Conservation (phyloP, 2,329 filamentous ascomycete species). For the Aureobasidium sp. region DNA sequence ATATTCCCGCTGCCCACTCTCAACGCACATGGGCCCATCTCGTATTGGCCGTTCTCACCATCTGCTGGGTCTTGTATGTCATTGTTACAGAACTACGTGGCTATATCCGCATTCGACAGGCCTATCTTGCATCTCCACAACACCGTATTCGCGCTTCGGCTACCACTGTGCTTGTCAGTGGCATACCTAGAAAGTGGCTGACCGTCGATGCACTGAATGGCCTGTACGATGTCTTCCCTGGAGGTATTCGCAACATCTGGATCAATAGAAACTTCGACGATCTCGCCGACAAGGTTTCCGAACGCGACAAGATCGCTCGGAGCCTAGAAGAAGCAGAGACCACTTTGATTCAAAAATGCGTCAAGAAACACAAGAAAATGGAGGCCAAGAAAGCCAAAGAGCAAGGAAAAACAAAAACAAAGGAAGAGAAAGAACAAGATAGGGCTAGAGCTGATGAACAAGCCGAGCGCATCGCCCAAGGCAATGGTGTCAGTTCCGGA, state of each 20-base stretch:
- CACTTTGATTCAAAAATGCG: constrained; percentile 64
- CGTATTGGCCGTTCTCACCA: constrained; percentile 66
- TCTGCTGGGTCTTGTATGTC: constrained; percentile 78
- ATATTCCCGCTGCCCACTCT: constrained; percentile 61
- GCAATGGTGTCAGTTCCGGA: constrained; percentile 26
- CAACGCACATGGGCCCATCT: constrained; percentile 78
- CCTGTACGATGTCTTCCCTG: constrained; percentile 92
- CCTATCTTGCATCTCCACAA: constrained; percentile 88
- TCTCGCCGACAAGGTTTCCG: constrained; percentile 74
- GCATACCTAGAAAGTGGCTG: constrained; percentile 87
- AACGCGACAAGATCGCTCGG: constrained; percentile 63
- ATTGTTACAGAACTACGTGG: constrained; percentile 79
- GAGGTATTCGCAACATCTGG: constrained; percentile 93
- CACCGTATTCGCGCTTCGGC: constrained; percentile 89
- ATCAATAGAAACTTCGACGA: constrained; percentile 84
- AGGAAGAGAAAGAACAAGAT: constrained; percentile 45
- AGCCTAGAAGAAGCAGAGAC: constrained; percentile 77
- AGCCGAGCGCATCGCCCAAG: constrained; percentile 26
- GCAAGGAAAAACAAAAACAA: constrained; percentile 43
- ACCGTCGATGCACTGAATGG: constrained; percentile 71
- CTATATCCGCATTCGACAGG: constrained; percentile 89
- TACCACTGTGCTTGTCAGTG: constrained; percentile 87
- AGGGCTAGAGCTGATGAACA: constrained; percentile 34
- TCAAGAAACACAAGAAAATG: constrained; percentile 69
- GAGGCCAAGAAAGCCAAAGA: constrained; percentile 51